These are phyloP conservation scores for Ashbya aceris DNA, from an alignment of 1,139 yeast genomes.

Conservation along the genomic window DNA sequence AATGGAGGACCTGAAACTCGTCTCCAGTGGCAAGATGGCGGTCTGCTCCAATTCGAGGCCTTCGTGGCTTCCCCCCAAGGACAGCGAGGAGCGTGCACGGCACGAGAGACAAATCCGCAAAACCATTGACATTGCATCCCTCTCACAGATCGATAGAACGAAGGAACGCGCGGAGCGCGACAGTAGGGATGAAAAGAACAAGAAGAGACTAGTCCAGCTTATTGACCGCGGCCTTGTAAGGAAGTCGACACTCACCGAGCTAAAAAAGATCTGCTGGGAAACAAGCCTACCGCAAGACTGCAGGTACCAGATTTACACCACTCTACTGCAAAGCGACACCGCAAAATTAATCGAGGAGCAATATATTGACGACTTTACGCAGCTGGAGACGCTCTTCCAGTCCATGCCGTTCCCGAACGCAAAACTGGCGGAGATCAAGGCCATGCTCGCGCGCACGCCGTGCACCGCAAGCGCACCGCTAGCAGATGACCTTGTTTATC, in stretches of 20 bases:
- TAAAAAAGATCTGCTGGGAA: constrained; percentile 36
- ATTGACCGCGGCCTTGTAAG: constrained; percentile 27
- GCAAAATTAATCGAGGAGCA: constrained; percentile 19
- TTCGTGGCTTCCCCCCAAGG: constrained; percentile 44
- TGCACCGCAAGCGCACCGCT: constrained; percentile 12
- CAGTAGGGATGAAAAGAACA: constrained; percentile 31
- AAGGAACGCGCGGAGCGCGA: constrained; percentile 27
- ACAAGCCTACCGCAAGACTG: constrained; percentile 31
- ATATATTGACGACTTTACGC: constrained; percentile 25
- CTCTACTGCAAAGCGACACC: constrained; percentile 23
- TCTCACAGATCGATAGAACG: constrained; percentile 28
- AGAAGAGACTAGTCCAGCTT: constrained; percentile 25
- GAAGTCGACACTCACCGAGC: constrained; percentile 31
- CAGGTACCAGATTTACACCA: constrained; percentile 30
- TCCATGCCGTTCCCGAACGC: constrained; percentile 23
- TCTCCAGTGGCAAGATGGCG: constrained; percentile 38
- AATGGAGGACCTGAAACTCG: constrained; percentile 39
- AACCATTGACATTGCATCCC: constrained; percentile 33
- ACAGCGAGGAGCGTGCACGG: constrained; percentile 31
- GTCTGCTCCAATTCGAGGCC: constrained; percentile 38
- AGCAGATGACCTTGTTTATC: constrained; percentile 14
- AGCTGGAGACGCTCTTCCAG: constrained; percentile 25
- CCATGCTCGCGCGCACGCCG: constrained; percentile 18
- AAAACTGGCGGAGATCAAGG: constrained; percentile 26
- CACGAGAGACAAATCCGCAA: constrained; percentile 38